These are phyloP conservation scores for Sporodiniella umbellata DNA, from an alignment of 371 early-diverging fungal genomes.

Conservation along the genomic window DNA sequence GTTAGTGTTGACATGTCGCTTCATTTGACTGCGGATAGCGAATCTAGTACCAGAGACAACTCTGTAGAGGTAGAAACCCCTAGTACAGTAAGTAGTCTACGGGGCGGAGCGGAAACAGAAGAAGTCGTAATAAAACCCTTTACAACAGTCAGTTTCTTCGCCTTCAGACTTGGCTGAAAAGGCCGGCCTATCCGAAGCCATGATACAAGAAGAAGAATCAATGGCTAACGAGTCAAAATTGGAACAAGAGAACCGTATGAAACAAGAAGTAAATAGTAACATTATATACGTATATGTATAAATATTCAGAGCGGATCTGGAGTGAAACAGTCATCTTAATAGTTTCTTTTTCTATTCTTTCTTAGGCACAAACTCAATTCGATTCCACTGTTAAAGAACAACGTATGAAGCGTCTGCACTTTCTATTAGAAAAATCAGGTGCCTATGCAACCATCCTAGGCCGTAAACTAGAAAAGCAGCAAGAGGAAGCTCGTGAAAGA, in stretches of 20 bases:
- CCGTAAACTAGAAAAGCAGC: slow-evolving; percentile 72
- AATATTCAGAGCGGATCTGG: no score
- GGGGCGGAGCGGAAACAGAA: slow-evolving; percentile 7
- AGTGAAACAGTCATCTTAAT: background rate
- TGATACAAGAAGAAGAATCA: slow-evolving; percentile 51
- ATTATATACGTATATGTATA: no score
- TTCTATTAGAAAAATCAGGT: slow-evolving; percentile 79
- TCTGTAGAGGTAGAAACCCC: slow-evolving; percentile 8
- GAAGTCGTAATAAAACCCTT: slow-evolving; percentile 26
- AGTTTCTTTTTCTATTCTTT: background rate
- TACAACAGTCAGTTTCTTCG: no score
- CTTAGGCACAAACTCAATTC: slow-evolving; percentile 58
- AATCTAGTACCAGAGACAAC: slow-evolving; percentile 4
- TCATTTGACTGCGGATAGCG: background rate
- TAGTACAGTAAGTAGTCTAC: slow-evolving; percentile 21
- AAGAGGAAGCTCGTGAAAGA: slow-evolving; percentile 63
- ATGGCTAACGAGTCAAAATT: slow-evolving; percentile 38
- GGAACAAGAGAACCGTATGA: slow-evolving; percentile 46
- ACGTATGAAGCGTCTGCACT: slow-evolving; percentile 73
- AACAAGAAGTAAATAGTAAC: slow-evolving; percentile 51
- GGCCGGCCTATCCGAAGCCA: slow-evolving; percentile 22
- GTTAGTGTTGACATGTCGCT: slow-evolving; percentile 2
- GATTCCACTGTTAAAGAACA: slow-evolving; percentile 61
- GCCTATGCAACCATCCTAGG: slow-evolving; percentile 81
- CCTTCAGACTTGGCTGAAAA: no score